Evolutionary conservation across 176 grass and related monocot genomes (phyloP), one percentile per base, ranked within the genome.

Genomic region (Luzula sylvatica): DNA sequence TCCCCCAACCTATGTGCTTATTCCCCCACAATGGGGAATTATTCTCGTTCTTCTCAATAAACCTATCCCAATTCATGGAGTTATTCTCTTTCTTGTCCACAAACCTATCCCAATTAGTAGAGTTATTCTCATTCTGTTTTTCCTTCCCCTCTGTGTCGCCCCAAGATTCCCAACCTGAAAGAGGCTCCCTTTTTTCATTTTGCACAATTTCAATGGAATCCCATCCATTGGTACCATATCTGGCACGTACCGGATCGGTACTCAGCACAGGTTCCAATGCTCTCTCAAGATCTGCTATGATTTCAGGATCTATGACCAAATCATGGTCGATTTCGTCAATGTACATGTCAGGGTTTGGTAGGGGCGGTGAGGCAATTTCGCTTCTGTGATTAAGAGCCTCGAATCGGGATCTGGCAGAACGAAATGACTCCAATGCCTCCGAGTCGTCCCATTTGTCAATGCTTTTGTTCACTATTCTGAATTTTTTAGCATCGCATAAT

Each of bases 151-250:
- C 56, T 23, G 21, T 60, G 29, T 64, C 59, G 29, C 24, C 25
- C 59, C 59, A 64, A 9, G 59, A 64, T 18, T 64, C 59, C 59
- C 59, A 64, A 17, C 59, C 59, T 13, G 59, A 46, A 20, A 27
- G 23, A 3, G 43, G 43, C 20, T 46, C 22, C 29, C 5, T 23
- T 48, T 40, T 64, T 28, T 49, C 42, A 32, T 35, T 26, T 42
- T 23, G 44, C n/a, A 9, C 30, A 35, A 35, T 7, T 23, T 47
- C 59, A 32, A 64, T 5, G 5, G 59, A 64, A 28, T 64, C 59
- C 59, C 59, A 64, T 18, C 59, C 59, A 49, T 28, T 64, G 7
- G 11, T 35, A 64, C 42, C 59, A 49, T 16, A 46, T 46, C 23
- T 8, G 3, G 40, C 27, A 13, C 9, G 58, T 17, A 5, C 0